Base-by-base conservation (phyloP, 163 green algal species). In the Volvox carteri region DNA sequence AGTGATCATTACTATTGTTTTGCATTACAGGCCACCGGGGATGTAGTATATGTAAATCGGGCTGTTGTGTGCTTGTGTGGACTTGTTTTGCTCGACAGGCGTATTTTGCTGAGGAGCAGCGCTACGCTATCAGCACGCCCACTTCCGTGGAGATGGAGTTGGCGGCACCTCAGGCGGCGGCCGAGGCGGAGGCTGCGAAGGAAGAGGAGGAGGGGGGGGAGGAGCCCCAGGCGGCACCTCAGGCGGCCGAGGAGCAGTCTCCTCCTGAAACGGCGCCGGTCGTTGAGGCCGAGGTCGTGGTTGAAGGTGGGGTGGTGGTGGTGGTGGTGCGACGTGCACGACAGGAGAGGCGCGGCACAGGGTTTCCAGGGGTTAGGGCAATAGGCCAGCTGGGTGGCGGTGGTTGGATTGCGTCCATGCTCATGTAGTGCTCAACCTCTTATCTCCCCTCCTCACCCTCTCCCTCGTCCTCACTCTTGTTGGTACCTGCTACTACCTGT, bases 51-150 rank as follows among this genome's bases (percentile, higher is more conserved):
- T n/a, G n/a, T n/a, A n/a, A n/a, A n/a, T n/a, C n/a, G n/a, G n/a
- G n/a, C n/a, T n/a, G n/a, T n/a, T n/a, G n/a, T n/a, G n/a, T n/a
- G n/a, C n/a, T n/a, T n/a, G n/a, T n/a, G n/a, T n/a, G n/a, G n/a
- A n/a, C n/a, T n/a, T n/a, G n/a, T n/a, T n/a, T n/a, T n/a, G n/a
- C n/a, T n/a, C n/a, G n/a, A n/a, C 91, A 95, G 93, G 92, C 97
- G 68, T 98, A 99, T 90, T 98, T 92, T 65, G 91, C 90, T 23
- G 93, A 98, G 75, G 96, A 97, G 78, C 85, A 80, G n/a, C 79
- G 89, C 28, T 99, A 98, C 90, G 93, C 94, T 7, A 90, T 94
- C 8, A 70, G 85, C 30, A 62, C 58, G 0, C 48, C 80, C 54
- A 78, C 65, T 6, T 79, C 46, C 44, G 11, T 35, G 54, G 7